Evolutionary conservation across 2,329 filamentous ascomycete species (phyloP), one percentile per base, ranked within the genome.

Genomic region (Paecilomyces sp.): DNA sequence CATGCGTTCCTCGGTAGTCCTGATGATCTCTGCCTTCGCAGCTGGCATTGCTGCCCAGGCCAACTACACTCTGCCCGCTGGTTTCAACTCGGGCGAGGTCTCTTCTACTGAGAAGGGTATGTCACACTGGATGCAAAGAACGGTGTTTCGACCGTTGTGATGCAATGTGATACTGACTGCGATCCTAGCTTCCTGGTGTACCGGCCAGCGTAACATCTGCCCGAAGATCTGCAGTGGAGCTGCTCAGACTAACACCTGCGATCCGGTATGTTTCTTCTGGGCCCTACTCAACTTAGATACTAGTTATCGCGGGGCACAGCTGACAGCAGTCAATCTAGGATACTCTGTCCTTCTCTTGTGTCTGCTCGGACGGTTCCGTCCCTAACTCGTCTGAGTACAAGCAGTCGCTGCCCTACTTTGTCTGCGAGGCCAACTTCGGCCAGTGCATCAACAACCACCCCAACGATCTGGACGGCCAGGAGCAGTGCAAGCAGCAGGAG

Each of bases 381-480:
- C 84, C 84, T 65, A 80, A 85, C 68, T 79, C 86, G 66, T 71
- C 76, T 61, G 74, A 78, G 65, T 89, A 86, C 74, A 66, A 73
- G 58, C 75, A 83, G 72, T 85, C 84, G 25, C 75, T 89, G 55
- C 85, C 85, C 51, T 84, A 78, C 73, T 86, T 78, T 72, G 79
- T 85, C 72, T 88, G 86, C 77, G 68, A 80, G 67, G 74, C 74
- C 63, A 82, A 79, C 74, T 83, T 73, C 68, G 65, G 64, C 25
- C 76, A 81, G 65, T 83, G 81, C 68, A 78, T 81, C 60, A n/a
- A 63, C 30, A 68, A 72, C 60, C 66, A 80, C 67, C 73, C 79
- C 65, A 72, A 80, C 62, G 74, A 83, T 62, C 70, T 76, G 51
- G 69, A 79, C 61, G 76, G 72, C 57, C 78, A 82, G 66, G 65